Percentiles rank a stretch among this genome's conserved stretches.
Evolutionary conservation across 495 filamentous ascomycete genomes (phyloP).

Genomic region (Hypoxylon subgilvum): DNA sequence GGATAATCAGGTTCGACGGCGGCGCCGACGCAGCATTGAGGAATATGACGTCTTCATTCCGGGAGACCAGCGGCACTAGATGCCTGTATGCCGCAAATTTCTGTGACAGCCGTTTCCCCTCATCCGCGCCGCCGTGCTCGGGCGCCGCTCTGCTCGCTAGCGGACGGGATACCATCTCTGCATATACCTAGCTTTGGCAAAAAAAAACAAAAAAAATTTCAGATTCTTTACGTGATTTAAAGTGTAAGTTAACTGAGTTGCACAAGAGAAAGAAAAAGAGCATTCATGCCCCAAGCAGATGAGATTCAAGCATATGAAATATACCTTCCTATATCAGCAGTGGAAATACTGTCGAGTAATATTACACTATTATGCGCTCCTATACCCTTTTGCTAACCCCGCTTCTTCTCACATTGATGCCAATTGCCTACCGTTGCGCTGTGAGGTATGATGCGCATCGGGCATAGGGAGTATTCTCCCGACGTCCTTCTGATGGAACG

Average conservation of each 20-base stretch:
- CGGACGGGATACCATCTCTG: conserved; percentile 22
- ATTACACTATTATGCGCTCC: conserved; percentile 24
- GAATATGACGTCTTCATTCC: conserved; percentile 19
- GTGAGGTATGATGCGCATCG: background rate
- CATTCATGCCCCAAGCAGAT: background rate
- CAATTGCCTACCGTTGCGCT: conserved; percentile 5
- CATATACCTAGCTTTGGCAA: too few species aligned
- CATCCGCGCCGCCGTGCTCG: background rate
- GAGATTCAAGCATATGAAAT: background rate
- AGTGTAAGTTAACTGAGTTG: too few species aligned
- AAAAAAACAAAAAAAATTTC: too few species aligned
- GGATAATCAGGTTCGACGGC: conserved; percentile 31
- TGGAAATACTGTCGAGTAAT: conserved; percentile 1
- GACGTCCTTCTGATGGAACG: background rate
- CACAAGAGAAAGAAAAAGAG: too few species aligned
- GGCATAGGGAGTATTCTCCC: conserved; percentile 28
- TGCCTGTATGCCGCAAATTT: conserved; percentile 23
- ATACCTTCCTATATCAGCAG: conserved; percentile 28
- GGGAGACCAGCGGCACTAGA: conserved; percentile 18
- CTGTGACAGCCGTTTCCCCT: conserved; percentile 9
- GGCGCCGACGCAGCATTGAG: conserved; percentile 33
- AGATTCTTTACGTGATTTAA: too few species aligned
- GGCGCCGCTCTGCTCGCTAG: background rate
- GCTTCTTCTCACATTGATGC: conserved; percentile 10
- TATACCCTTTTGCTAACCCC: conserved; percentile 16